These are phyloP conservation scores for Ustilago trichophora DNA, from an alignment of 1,284 basidiomycete species.

Conservation along the genomic window DNA sequence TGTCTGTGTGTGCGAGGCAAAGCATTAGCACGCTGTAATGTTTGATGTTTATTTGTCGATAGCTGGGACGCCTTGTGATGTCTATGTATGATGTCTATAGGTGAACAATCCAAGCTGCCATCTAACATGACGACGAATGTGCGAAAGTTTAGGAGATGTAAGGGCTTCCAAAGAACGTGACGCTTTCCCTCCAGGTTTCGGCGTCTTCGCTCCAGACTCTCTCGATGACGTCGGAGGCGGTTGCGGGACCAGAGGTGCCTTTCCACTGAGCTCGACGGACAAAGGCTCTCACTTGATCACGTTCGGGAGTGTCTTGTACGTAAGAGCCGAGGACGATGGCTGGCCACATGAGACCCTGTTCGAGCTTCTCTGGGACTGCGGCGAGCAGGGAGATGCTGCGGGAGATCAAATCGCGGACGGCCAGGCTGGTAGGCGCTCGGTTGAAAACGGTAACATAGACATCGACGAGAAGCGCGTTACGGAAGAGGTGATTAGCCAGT, in stretches of 20 bases:
- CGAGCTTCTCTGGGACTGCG: conserved; percentile 22
- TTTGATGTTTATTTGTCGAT: too few species aligned
- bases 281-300: conserved; percentile 17
- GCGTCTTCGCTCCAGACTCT: conserved; percentile 31
- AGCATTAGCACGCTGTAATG: not conserved
- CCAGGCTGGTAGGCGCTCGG: conserved; percentile 16
- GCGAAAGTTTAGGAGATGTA: conserved; percentile 19
- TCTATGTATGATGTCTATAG: not conserved
- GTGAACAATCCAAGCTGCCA: too few species aligned
- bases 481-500: conserved; percentile 38
- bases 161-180: conserved; percentile 40
- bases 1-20: too few species aligned
- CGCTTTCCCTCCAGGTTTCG: conserved; percentile 31
- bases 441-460: conserved; percentile 43
- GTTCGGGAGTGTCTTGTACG: conserved; percentile 11
- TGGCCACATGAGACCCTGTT: conserved; percentile 39
- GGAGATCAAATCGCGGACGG: conserved; percentile 25
- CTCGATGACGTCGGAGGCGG: conserved; percentile 24
- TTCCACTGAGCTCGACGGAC: conserved; percentile 25
- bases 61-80: too few species aligned
- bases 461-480: conserved; percentile 39
- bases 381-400: conserved; percentile 24
- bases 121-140: too few species aligned
- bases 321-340: conserved; percentile 33
- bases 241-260: conserved; percentile 10